Conservation (phyloP, 176 grass and related monocot genomes). For the Triticum monococcum region DNA sequence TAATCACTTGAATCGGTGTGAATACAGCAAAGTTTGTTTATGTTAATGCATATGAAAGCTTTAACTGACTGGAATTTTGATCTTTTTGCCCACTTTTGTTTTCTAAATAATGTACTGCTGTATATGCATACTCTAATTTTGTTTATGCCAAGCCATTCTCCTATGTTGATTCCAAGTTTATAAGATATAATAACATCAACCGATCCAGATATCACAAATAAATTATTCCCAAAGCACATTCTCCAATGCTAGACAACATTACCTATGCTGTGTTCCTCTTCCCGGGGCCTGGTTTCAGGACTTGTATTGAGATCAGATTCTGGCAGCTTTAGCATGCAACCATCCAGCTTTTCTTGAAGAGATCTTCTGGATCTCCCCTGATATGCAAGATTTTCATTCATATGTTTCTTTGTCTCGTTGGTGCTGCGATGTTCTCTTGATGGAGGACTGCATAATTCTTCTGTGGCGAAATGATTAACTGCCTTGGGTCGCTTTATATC, state of each 20-base stretch:
- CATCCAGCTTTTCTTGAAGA: conserved; percentile 25
- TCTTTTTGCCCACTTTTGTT: not conserved
- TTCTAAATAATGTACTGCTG: not conserved
- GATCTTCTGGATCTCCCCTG: conserved; percentile 39
- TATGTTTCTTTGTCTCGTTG: conserved; percentile 17
- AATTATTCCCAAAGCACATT: conserved; percentile 8
- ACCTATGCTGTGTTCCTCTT: conserved; percentile 54
- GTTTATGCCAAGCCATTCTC: conserved; percentile 2
- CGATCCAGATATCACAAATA: conserved; percentile 15
- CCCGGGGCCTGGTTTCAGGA: conserved; percentile 32
- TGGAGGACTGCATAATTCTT: conserved; percentile 22
- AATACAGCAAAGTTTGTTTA: not conserved
- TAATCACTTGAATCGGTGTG: not conserved
- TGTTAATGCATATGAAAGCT: not conserved
- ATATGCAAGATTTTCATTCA: conserved; percentile 22
- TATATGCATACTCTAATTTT: conserved; percentile 11
- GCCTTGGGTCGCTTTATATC: conserved; percentile 28
- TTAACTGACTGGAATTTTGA: not conserved
- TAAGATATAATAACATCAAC: conserved; percentile 13
- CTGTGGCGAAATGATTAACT: conserved; percentile 31
- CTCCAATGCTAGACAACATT: conserved; percentile 27
- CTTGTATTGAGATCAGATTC: conserved; percentile 27
- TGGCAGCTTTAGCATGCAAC: conserved; percentile 29
- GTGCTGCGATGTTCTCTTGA: conserved; percentile 28
- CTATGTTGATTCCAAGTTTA: conserved; percentile 13